Evolutionary conservation across 768 basidiomycete species (phyloP).

Genomic region (Leccinellum rugosiceps): DNA sequence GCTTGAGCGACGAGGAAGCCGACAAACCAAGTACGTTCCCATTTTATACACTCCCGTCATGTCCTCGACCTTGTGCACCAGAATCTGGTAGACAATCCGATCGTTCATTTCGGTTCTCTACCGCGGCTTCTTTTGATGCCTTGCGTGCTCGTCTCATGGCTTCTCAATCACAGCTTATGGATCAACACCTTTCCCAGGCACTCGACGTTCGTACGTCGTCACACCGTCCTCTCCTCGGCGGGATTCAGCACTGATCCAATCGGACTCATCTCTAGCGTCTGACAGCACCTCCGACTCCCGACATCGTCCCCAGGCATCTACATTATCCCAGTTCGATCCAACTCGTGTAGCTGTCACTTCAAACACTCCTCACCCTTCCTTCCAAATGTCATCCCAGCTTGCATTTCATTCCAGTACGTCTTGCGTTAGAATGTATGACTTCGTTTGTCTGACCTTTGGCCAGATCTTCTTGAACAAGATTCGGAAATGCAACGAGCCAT

Average conservation of each 20-base stretch:
- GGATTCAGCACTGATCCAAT: slow-evolving; percentile 4
- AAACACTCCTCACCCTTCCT: slow-evolving; percentile 50
- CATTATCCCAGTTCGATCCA: slow-evolving; percentile 37
- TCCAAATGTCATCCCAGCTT: slow-evolving; percentile 53
- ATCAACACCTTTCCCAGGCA: slow-evolving; percentile 32
- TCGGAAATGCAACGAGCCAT: slow-evolving; percentile 71
- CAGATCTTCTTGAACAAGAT: slow-evolving; percentile 67
- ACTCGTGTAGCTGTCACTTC: slow-evolving; percentile 42
- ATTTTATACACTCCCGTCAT: slow-evolving; percentile 6
- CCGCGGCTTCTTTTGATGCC: slow-evolving; percentile 44
- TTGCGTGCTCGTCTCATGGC: slow-evolving; percentile 45
- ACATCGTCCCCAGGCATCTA: slow-evolving; percentile 24
- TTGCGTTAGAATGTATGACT: not conserved
- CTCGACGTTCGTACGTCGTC: slow-evolving; percentile 36
- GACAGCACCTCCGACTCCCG: slow-evolving; percentile 11
- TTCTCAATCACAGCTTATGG: slow-evolving; percentile 37
- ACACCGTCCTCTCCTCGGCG: not conserved
- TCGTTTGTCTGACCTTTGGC: slow-evolving; percentile 2
- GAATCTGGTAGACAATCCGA: slow-evolving; percentile 28
- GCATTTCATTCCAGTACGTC: slow-evolving; percentile 55
- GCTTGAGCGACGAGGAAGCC: slow-evolving; percentile 66
- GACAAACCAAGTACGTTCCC: slow-evolving; percentile 51
- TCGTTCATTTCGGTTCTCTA: slow-evolving; percentile 41
- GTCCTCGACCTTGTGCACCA: slow-evolving; percentile 10
- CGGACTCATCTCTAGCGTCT: slow-evolving; percentile 17